Conservation (phyloP, 768 basidiomycete genomes). For the Crassisporium funariophilum region DNA sequence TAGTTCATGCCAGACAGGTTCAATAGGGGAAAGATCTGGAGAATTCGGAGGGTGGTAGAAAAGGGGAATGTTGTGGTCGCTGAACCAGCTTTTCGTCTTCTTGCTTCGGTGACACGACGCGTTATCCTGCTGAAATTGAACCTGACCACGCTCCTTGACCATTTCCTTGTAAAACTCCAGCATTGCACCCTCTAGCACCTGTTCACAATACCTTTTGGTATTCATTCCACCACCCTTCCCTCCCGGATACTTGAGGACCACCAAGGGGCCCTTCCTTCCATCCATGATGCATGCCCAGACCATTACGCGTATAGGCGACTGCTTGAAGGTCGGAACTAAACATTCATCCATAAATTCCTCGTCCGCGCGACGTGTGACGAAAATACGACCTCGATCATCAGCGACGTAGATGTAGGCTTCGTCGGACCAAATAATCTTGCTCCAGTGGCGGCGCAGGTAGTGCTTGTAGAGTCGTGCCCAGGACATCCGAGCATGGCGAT, state of each 20-base stretch:
- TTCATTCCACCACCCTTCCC: conserved; percentile 27
- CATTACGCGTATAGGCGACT: conserved; percentile 31
- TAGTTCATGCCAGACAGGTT: conserved; percentile 34
- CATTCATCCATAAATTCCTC: conserved; percentile 26
- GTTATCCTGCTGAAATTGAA: conserved; percentile 30
- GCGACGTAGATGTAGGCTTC: conserved; percentile 26
- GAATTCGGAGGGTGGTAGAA: conserved; percentile 32
- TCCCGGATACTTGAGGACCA: conserved; percentile 30
- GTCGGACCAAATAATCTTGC: conserved; percentile 27
- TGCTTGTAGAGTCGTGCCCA: conserved; percentile 20
- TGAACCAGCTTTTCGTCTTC: conserved; percentile 24
- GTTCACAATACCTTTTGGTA: conserved; percentile 22
- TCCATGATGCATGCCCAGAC: conserved; percentile 32
- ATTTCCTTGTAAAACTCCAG: conserved; percentile 20
- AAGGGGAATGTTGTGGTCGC: conserved; percentile 18
- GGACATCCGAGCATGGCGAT: conserved; percentile 12
- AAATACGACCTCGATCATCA: conserved; percentile 21
- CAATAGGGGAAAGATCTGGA: conserved; percentile 35
- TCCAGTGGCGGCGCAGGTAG: conserved; percentile 17
- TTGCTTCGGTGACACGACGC: conserved; percentile 26
- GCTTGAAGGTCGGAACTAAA: conserved; percentile 26
- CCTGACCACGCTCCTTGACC: conserved; percentile 5
- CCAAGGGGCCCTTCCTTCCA: conserved; percentile 26
- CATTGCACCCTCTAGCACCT: conserved; percentile 27
- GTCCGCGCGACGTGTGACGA: conserved; percentile 21